phyloP scores from a whole-genome alignment of 129 eudicot genomes.

The Ambrosia artemisiifolia region DNA sequence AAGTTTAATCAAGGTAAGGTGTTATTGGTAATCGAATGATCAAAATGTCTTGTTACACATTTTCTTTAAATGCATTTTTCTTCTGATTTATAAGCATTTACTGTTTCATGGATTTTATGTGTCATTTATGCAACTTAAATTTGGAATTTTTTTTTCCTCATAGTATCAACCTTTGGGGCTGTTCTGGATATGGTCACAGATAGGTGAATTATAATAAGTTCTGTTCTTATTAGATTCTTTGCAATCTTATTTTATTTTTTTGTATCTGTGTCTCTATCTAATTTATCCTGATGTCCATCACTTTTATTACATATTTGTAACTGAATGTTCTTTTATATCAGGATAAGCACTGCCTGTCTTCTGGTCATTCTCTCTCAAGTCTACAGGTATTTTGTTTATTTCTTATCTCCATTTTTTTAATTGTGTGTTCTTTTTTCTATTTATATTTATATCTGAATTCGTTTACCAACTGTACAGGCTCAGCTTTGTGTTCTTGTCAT shows the following conservation, averaged over 20 bases:
- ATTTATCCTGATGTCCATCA: conserved; percentile 14
- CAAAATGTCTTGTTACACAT: not conserved
- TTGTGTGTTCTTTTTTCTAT: not conserved
- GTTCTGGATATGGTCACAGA: conserved; percentile 99
- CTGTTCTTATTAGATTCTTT: not conserved
- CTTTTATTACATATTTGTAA: conserved; percentile 3
- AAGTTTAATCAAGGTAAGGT: conserved; percentile 87
- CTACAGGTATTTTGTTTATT: conserved; percentile 46
- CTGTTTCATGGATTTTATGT: not conserved
- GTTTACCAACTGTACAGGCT: conserved; percentile 53
- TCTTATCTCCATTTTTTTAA: not conserved
- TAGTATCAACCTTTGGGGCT: conserved; percentile 95
- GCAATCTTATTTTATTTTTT: not conserved
- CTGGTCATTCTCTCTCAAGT: conserved; percentile 89
- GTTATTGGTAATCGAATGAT: not conserved
- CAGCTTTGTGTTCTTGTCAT: conserved; percentile 71
- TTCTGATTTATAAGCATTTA: not conserved
- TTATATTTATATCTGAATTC: not conserved
- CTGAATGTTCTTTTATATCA: conserved; percentile 31
- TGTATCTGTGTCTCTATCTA: not conserved
- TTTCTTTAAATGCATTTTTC: no score
- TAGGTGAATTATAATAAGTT: conserved; percentile 38
- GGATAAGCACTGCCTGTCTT: conserved; percentile 97
- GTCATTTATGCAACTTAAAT: not conserved
- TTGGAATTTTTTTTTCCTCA: conserved; percentile 13